Conservation (phyloP, 805 yeast species). For the Candida vartiovaarae region DNA sequence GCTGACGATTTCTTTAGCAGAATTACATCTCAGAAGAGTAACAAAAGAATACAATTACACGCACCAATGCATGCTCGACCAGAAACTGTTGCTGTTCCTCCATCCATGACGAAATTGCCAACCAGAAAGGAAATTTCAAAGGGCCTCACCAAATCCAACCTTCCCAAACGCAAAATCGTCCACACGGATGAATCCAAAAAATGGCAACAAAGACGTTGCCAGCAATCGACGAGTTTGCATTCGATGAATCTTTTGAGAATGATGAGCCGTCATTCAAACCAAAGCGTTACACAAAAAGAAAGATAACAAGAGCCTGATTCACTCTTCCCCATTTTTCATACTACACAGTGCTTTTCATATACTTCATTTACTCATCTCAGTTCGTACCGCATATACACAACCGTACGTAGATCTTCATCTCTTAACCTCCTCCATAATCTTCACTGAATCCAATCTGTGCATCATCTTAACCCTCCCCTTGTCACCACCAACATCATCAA, state of each 20-base stretch:
- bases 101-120: too few relatives aligned
- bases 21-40: too few relatives aligned
- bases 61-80: too few relatives aligned
- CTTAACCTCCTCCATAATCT: slow-evolving; percentile 44
- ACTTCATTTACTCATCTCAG: too few relatives aligned
- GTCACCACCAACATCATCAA: slow-evolving; percentile 36
- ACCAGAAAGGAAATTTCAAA: too few relatives aligned
- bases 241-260: slow-evolving; percentile 6
- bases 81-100: too few relatives aligned
- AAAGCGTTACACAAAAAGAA: slow-evolving; percentile 16
- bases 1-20: too few relatives aligned
- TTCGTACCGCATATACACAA: too few relatives aligned
- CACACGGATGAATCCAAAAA: neutral
- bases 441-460: slow-evolving; percentile 56
- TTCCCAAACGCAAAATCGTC: neutral
- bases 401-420: neutral
- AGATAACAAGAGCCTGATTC: slow-evolving; percentile 14
- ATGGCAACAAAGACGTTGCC: too few relatives aligned
- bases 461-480: slow-evolving; percentile 51
- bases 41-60: too few relatives aligned
- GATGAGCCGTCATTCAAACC: slow-evolving; percentile 7
- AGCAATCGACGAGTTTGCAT: slow-evolving; percentile 17
- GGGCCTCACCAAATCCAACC: neutral
- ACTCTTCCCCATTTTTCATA: too few relatives aligned
- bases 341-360: too few relatives aligned